Evolutionary conservation across 495 filamentous ascomycete genomes (phyloP), one percentile per base, ranked within the genome.

Genomic region (Aspergillus nanangensis): DNA sequence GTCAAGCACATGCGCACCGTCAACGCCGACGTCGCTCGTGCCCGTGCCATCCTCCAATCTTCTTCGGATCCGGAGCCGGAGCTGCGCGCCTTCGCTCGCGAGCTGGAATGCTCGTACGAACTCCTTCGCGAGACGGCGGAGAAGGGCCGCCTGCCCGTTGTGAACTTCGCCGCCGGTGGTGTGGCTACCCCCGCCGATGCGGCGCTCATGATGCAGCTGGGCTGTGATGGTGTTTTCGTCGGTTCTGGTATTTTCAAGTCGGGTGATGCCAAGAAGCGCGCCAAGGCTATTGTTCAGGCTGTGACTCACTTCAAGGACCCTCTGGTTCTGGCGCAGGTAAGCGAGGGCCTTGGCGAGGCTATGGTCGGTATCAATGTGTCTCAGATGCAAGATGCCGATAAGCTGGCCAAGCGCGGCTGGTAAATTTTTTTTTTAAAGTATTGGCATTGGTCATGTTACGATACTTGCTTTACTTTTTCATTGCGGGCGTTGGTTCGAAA

Each of bases 81-180:
- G 66, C 74, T 95, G 38, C 71, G 87, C 40, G 78, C 78, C 11
- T 74, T 83, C 53, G 94, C 93, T 14, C 87, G 91, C 55, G 87
- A 96, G 55, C 71, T 96, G 9, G 86, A 83, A 18, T 80, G 74
- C 18, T 80, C 88, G 17, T 88, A 79, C 48, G 82, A 81, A 25
- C 70, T 98, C 41, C 77, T 98, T 8, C 86, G 86, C 67, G 78
- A 95, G 71, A 88, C 86, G 8, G 93, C 90, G 1, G 79, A 87
- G 76, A 76, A 95, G 51, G 87, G 87, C 42, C 79, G 93, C 50
- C 75, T 98, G 50, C 93, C 93, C 0, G 93, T 98, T 1, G 93
- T 98, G 37, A 98, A 98, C 78, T 98, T 98, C 56, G 93, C 93
- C 3, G 93, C 93, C n/a, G 93, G 93, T 14, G 93, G 93, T 41